Evolutionary conservation across 2,329 filamentous ascomycete species (phyloP).

Genomic region (Rhinocladiella similis): DNA sequence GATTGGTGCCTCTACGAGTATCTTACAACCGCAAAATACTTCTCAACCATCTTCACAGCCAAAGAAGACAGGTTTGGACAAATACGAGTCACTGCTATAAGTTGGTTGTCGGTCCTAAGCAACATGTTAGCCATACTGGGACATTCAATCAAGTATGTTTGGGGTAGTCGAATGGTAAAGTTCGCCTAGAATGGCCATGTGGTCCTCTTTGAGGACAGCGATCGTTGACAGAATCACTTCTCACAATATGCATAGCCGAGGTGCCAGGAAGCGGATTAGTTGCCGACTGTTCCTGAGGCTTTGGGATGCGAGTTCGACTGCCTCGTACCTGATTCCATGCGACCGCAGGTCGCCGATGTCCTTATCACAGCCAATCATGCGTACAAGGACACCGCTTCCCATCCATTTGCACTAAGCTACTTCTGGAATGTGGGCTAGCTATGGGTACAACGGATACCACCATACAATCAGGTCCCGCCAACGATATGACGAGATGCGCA

Average conservation of each 20-base stretch:
- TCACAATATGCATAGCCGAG: too few species aligned
- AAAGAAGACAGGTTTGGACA: slow-evolving; percentile 51
- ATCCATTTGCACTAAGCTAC: not conserved
- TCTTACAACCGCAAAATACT: slow-evolving; percentile 29
- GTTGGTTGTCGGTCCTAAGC: not conserved
- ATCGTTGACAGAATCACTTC: too few species aligned
- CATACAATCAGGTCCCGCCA: not conserved
- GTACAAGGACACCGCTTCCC: not conserved
- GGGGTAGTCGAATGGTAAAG: too few species aligned
- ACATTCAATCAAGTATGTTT: too few species aligned
- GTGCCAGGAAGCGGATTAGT: too few species aligned
- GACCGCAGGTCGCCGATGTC: not conserved
- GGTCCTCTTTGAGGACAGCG: too few species aligned
- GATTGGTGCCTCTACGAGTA: slow-evolving; percentile 25
- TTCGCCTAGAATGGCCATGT: too few species aligned
- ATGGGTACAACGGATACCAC: not conserved
- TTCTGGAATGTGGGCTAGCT: not conserved
- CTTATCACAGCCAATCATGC: not conserved
- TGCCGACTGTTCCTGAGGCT: too few species aligned
- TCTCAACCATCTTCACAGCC: slow-evolving; percentile 28
- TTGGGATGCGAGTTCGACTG: too few species aligned
- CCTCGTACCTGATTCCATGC: too few species aligned
- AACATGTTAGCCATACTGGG: not conserved
- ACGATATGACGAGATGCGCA: not conserved
- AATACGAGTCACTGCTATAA: slow-evolving; percentile 58